Conservation (phyloP, 2,329 filamentous ascomycete genomes). For the Aureobasidium leucospermi region DNA sequence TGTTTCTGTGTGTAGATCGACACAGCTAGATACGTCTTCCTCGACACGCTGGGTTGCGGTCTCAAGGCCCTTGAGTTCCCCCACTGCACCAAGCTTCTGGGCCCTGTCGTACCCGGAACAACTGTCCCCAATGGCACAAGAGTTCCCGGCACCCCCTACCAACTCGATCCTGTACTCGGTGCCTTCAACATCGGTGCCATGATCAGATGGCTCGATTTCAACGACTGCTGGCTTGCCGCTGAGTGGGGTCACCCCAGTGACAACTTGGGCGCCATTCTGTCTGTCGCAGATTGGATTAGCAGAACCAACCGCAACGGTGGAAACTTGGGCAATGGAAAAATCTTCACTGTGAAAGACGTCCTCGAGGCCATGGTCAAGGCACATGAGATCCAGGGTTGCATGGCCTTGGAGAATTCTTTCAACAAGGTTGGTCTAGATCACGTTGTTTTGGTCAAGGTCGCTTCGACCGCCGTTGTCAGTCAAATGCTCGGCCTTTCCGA, state of each 20-base stretch:
- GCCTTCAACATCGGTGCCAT: constrained; percentile 99
- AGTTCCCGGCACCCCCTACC: constrained; percentile 85
- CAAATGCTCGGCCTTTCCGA: constrained; percentile 89
- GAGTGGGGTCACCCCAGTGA: constrained; percentile 99
- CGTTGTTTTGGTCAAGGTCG: constrained; percentile 96
- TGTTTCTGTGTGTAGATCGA: constrained; percentile 58
- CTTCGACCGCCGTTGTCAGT: constrained; percentile 85
- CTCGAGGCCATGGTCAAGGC: constrained; percentile 95
- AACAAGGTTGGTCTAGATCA: constrained; percentile 98
- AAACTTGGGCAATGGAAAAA: constrained; percentile 62
- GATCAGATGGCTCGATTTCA: constrained; percentile 99
- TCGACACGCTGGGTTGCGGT: constrained; percentile 94
- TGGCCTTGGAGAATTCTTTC: constrained; percentile 95
- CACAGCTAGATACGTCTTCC: constrained; percentile 91
- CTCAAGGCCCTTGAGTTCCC: constrained; percentile 92
- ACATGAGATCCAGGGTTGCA: constrained; percentile 95
- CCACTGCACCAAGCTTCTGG: constrained; percentile 90
- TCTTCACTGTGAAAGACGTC: constrained; percentile 82
- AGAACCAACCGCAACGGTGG: constrained; percentile 86
- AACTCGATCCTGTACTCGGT: constrained; percentile 89
- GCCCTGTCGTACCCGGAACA: constrained; percentile 84
- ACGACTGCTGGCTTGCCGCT: constrained; percentile 98
- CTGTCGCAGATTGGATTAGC: constrained; percentile 95
- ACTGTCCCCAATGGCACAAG: constrained; percentile 84
- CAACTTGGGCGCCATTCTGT: constrained; percentile 93